A percentile compares a stretch with the other conserved stretches of the same genome.
Conservation (phyloP, 176 grass and related monocot genomes). For the Lolium rigidum region DNA sequence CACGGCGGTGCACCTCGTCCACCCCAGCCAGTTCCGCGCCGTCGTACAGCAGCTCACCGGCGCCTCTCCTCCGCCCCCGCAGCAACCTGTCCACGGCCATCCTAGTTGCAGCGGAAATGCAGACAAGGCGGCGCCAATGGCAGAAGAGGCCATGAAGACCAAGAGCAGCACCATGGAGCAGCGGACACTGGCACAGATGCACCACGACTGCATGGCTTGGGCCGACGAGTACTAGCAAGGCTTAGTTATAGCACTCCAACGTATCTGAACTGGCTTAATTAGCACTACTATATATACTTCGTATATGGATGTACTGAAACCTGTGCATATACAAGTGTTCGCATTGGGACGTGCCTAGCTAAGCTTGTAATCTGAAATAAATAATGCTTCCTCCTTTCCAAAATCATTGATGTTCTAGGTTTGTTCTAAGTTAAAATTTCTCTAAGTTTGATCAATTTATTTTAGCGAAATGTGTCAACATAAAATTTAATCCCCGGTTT, state of each 20-base stretch:
- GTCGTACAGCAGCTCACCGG: conserved; percentile 62
- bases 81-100: not conserved
- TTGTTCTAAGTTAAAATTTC: too few species aligned
- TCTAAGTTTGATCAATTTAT: too few species aligned
- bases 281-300: not conserved
- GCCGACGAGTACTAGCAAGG: conserved; percentile 12
- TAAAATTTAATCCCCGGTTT: too few species aligned
- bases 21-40: conserved; percentile 40
- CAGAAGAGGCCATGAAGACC: not conserved
- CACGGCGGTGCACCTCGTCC: conserved; percentile 50
- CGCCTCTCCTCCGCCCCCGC: not conserved
- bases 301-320: too few species aligned
- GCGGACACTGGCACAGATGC: conserved; percentile 52
- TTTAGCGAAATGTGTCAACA: too few species aligned
- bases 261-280: not conserved
- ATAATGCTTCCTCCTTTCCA: too few species aligned
- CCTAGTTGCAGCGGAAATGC: not conserved
- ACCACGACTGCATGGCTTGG: conserved; percentile 46
- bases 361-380: not conserved
- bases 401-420: too few species aligned
- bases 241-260: not conserved
- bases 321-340: too few species aligned
- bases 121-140: not conserved
- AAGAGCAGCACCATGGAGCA: not conserved
- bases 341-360: not conserved